These are phyloP conservation scores for Wickerhamiella australiensis DNA, from an alignment of 805 yeast genomes.

Conservation along the genomic window DNA sequence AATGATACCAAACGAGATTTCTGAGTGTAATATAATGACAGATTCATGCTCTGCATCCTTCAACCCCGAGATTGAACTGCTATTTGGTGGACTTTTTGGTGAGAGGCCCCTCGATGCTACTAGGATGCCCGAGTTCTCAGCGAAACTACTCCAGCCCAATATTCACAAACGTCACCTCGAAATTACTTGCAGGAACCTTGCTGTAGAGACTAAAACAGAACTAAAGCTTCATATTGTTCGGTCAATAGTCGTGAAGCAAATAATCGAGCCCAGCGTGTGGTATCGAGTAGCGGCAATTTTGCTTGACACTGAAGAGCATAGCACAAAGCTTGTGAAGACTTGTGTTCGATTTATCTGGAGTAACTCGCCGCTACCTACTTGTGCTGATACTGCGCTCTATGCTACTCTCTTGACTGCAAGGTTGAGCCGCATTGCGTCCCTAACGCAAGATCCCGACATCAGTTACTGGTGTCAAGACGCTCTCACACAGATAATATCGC, in stretches of 20 bases:
- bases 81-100: conserved; percentile 1
- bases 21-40: background rate
- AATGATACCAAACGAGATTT: background rate
- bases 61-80: background rate
- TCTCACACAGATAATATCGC: background rate
- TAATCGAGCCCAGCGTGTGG: background rate
- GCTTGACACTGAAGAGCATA: background rate
- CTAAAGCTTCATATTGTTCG: background rate
- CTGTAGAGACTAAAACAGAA: background rate
- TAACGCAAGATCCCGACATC: background rate
- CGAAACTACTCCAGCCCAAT: background rate
- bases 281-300: background rate
- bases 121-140: background rate
- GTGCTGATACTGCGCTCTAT: background rate
- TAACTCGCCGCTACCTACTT: background rate
- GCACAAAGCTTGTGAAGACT: background rate
- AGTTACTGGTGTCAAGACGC: background rate
- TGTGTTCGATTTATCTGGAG: conserved; percentile 5
- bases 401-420: background rate
- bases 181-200: background rate
- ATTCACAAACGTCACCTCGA: background rate
- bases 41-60: background rate
- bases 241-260: background rate
- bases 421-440: background rate
- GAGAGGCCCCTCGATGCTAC: conserved; percentile 4